Percentiles rank a stretch among this genome's conserved stretches.
These are phyloP conservation scores for Leishmania arabica DNA, from an alignment of 208 protist species.

Conservation along the genomic window DNA sequence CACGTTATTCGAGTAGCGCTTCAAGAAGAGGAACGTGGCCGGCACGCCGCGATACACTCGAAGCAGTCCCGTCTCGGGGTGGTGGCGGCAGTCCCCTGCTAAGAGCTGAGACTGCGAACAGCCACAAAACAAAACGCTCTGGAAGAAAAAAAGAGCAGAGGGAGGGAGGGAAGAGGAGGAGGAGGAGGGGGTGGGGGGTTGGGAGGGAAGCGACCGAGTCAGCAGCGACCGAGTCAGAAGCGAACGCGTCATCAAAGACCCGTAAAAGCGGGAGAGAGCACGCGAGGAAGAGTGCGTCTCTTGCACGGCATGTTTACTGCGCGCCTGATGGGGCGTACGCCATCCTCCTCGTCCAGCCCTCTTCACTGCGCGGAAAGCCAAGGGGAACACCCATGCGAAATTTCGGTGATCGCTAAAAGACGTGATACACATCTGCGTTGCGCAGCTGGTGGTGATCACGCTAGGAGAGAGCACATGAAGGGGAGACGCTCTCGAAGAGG, in stretches of 20 bases:
- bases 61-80: neutral
- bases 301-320: neutral
- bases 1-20: neutral
- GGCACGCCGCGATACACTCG: neutral
- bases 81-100: neutral
- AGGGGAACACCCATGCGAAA: neutral
- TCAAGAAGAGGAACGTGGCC: neutral
- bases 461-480: neutral
- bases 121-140: neutral
- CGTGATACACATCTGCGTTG: neutral
- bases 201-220: neutral
- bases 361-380: neutral
- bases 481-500: neutral
- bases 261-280: neutral
- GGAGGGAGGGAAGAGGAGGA: no score
- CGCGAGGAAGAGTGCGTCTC: neutral
- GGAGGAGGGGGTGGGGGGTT: neutral
- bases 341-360: neutral
- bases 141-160: neutral
- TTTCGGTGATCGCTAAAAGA: neutral
- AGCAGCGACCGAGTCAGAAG: neutral
- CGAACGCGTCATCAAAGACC: neutral
- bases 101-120: neutral
- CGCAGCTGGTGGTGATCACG: neutral
- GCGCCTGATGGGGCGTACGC: neutral